Conservation (phyloP, 176 grass and related monocot genomes). For the Bonia amplexicaulis region DNA sequence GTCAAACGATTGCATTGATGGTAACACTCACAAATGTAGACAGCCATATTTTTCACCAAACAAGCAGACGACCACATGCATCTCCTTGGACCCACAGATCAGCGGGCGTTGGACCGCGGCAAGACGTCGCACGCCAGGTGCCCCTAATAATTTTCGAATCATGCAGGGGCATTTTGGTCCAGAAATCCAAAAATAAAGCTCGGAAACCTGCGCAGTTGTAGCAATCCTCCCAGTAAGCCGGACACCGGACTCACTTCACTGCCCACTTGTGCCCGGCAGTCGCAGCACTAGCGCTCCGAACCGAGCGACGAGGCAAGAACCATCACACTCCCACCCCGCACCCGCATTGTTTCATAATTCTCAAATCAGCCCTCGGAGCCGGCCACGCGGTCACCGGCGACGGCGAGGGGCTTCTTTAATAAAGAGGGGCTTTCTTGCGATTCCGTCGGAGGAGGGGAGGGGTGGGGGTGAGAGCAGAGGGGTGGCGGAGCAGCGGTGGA, state of each 20-base stretch:
- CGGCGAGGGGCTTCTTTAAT: neutral
- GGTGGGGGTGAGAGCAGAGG: neutral
- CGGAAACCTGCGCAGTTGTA: conserved; percentile 40
- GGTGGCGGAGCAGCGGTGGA: neutral
- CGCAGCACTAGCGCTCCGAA: neutral
- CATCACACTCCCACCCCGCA: neutral
- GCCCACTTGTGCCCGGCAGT: neutral
- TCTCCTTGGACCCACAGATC: neutral
- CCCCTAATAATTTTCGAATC: conserved; percentile 5
- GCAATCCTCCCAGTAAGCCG: neutral
- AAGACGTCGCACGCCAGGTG: neutral
- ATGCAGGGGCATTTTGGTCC: conserved; percentile 48
- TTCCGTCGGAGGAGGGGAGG: neutral
- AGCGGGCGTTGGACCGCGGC: neutral
- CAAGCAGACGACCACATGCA: neutral
- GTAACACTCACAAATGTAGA: neutral
- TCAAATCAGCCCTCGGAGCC: conserved; percentile 13
- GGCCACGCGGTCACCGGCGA: neutral
- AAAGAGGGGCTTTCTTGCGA: neutral
- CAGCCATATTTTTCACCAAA: neutral
- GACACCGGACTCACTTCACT: conserved; percentile 18
- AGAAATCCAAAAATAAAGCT: neutral
- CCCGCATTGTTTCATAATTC: conserved; percentile 45
- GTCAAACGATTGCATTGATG: too few relatives aligned
- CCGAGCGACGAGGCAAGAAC: conserved; percentile 39